Evolutionary conservation across 2,329 filamentous ascomycete genomes (phyloP).

Genomic region (Neopestalotiopsis sp.): DNA sequence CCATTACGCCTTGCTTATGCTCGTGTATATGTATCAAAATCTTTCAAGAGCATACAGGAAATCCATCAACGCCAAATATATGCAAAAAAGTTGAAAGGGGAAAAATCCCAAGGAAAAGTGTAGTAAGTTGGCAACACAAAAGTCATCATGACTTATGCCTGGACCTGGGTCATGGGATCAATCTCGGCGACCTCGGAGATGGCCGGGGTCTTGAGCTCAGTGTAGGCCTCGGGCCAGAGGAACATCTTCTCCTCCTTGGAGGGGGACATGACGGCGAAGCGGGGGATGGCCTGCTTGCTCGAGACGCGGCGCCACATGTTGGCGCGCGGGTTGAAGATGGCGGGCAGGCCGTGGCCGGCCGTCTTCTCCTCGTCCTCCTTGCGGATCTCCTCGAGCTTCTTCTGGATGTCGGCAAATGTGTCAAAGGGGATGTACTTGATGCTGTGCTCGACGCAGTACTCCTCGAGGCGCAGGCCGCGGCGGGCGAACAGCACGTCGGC

Average conservation of each 20-base stretch:
- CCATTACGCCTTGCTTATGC: neutral
- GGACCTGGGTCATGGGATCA: slow-evolving; percentile 8
- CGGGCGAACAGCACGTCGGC: slow-evolving; percentile 72
- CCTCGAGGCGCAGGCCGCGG: slow-evolving; percentile 66
- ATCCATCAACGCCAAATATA: neutral
- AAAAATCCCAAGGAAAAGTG: neutral
- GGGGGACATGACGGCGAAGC: slow-evolving; percentile 41
- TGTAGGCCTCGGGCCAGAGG: slow-evolving; percentile 65
- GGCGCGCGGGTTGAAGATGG: slow-evolving; percentile 68
- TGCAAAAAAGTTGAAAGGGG: neutral
- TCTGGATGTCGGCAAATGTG: slow-evolving; percentile 69
- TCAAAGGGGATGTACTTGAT: slow-evolving; percentile 68
- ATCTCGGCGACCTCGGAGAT: slow-evolving; percentile 23
- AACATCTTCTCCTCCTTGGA: slow-evolving; percentile 65
- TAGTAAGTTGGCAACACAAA: neutral
- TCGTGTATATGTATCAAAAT: neutral
- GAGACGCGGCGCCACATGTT: slow-evolving; percentile 70
- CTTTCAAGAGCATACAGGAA: neutral
- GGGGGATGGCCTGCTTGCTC: slow-evolving; percentile 57
- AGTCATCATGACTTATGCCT: slow-evolving; percentile 11
- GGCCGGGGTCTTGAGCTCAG: slow-evolving; percentile 44
- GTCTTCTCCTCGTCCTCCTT: slow-evolving; percentile 66
- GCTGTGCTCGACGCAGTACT: slow-evolving; percentile 67
- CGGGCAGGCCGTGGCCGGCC: slow-evolving; percentile 61
- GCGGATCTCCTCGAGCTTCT: slow-evolving; percentile 61